These are phyloP conservation scores for Aspergillus asperescens DNA, from an alignment of 495 filamentous ascomycete genomes.

Conservation along the genomic window DNA sequence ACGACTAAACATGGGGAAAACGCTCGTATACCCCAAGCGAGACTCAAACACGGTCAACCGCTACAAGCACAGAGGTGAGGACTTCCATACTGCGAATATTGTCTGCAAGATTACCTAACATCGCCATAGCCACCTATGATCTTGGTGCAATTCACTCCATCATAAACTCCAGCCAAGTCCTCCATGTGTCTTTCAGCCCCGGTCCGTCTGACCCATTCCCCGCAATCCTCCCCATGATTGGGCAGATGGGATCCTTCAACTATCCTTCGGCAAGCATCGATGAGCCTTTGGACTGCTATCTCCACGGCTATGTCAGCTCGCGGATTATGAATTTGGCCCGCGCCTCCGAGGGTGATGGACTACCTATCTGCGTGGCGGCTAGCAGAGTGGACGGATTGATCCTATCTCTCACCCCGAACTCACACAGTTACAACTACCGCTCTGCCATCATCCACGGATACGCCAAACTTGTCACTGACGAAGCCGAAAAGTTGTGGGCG, in stretches of 20 bases:
- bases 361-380: constrained; percentile 61
- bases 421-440: constrained; percentile 86
- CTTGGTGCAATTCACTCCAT: constrained; percentile 71
- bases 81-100: background rate
- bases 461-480: constrained; percentile 60
- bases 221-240: constrained; percentile 80
- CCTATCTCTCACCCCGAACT: constrained; percentile 69
- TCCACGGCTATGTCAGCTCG: constrained; percentile 82
- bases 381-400: constrained; percentile 71
- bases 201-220: constrained; percentile 63
- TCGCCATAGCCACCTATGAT: constrained; percentile 66
- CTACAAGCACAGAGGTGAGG: constrained; percentile 58
- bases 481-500: constrained; percentile 73
- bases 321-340: constrained; percentile 68
- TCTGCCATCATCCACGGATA: constrained; percentile 74
- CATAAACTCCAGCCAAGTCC: constrained; percentile 67
- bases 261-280: constrained; percentile 57
- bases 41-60: constrained; percentile 67
- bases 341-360: constrained; percentile 42
- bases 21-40: constrained; percentile 62
- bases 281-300: constrained; percentile 71
- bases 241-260: constrained; percentile 68
- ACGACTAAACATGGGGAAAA: constrained; percentile 36
- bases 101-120: background rate
- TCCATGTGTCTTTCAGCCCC: constrained; percentile 78